Evolutionary conservation across 768 basidiomycete species (phyloP), one percentile per base, ranked within the genome.

Genomic region (Amanita exitialis): DNA sequence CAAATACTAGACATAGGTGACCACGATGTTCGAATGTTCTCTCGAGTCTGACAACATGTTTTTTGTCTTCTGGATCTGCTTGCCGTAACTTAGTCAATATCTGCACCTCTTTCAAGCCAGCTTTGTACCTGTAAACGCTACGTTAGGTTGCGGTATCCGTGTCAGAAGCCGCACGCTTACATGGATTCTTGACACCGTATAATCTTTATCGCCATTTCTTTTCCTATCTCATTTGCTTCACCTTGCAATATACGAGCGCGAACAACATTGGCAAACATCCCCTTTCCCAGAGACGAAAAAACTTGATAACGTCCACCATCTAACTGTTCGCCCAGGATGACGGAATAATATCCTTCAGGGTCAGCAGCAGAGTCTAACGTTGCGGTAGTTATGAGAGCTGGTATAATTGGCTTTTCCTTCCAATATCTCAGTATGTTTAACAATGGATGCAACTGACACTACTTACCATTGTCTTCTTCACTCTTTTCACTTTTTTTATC

Each of bases 201-300:
- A 53, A 99, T 94, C 69, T 99, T 99, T 66, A 99, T 97, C 0
- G 96, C 96, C 8, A 98, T 93, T 64, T 99, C 95, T 59, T 68
- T 67, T 0, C 71, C 71, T 6, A 61, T 57, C 43, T 72, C 72
- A 36, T 80, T 76, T 34, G 73, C 57, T 30, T 87, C 86, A 46
- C 74, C 72, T 67, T 83, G 70, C 39, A 94, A 70, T 8, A 92
- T 77, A 28, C 90, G 81, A 7, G 94, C 95, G 42, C 89, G 80
- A 23, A 97, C 92, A 45, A 99, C 96, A 51, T 90, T 91, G 44
- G 93, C 92, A 64, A 98, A 99, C 95, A 99, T 99, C 44, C 96
- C 96, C 64, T 95, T 94, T 15, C 96, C 96, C n/a, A 98, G 74
- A 44, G 81, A 89, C 44, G 90, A 91, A 57, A 88, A 93, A 8